Evolutionary conservation across 352 stramenopile species (phyloP).

Genomic region (Pythium coloratum): DNA sequence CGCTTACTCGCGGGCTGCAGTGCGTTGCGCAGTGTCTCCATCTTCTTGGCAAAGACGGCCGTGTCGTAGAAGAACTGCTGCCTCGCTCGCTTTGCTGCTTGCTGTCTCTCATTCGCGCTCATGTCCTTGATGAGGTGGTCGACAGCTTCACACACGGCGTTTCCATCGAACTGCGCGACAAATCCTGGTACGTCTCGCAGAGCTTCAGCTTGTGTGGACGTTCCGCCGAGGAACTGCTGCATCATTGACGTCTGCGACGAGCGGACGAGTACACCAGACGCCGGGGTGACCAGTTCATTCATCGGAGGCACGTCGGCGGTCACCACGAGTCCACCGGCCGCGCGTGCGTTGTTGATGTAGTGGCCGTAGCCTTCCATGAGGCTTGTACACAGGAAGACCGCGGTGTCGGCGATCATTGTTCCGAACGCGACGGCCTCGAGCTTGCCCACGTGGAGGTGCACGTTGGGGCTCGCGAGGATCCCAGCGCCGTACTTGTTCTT

Average conservation of each 20-base stretch:
- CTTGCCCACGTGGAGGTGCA: slow-evolving; percentile 38
- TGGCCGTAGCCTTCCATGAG: slow-evolving; percentile 56
- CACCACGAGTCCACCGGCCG: slow-evolving; percentile 43
- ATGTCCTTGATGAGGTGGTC: slow-evolving; percentile 35
- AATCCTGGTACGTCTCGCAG: slow-evolving; percentile 38
- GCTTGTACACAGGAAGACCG: slow-evolving; percentile 63
- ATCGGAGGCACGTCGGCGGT: slow-evolving; percentile 48
- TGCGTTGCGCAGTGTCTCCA: slow-evolving; percentile 43
- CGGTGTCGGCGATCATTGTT: slow-evolving; percentile 45
- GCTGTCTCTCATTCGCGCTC: slow-evolving; percentile 29
- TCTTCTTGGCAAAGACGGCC: slow-evolving; percentile 62
- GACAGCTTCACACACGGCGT: slow-evolving; percentile 42
- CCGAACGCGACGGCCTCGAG: slow-evolving; percentile 42
- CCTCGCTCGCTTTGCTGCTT: slow-evolving; percentile 31
- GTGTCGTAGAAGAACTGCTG: slow-evolving; percentile 65
- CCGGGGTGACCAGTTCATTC: slow-evolving; percentile 52
- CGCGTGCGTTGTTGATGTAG: slow-evolving; percentile 65
- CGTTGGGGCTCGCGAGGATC: slow-evolving; percentile 7
- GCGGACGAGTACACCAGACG: slow-evolving; percentile 44
- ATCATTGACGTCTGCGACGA: slow-evolving; percentile 29
- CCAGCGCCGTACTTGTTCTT: slow-evolving; percentile 28
- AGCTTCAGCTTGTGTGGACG: slow-evolving; percentile 27
- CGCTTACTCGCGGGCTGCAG: neutral
- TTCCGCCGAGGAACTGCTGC: slow-evolving; percentile 49
- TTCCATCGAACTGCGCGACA: slow-evolving; percentile 34